These are phyloP conservation scores for Dichomitus squalens DNA, from an alignment of 1,284 basidiomycete genomes.

Conservation along the genomic window DNA sequence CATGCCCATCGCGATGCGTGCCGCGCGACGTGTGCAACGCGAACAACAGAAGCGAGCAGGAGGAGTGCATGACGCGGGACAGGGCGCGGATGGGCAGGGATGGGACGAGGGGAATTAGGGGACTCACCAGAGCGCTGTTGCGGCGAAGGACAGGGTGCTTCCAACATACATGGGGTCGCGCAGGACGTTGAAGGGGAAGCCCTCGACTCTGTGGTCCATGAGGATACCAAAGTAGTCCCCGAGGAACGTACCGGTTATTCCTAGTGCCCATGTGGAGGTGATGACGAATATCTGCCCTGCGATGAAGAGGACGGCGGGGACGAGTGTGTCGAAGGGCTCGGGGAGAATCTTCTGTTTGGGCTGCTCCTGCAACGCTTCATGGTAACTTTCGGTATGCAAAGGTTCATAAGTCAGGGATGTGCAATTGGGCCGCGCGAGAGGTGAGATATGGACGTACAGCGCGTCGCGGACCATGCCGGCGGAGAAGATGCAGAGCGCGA, in stretches of 20 bases:
- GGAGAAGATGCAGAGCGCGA: constrained; percentile 89
- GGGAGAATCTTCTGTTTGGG: constrained; percentile 62
- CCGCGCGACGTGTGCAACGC: not conserved
- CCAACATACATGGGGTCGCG: constrained; percentile 97
- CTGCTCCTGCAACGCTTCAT: constrained; percentile 72
- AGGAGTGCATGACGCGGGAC: not conserved
- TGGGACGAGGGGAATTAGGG: not conserved
- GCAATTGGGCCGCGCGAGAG: not conserved
- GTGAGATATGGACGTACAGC: constrained; percentile 57
- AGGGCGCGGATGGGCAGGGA: not conserved
- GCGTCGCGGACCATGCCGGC: constrained; percentile 86
- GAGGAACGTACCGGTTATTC: constrained; percentile 92
- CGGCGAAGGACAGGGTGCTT: constrained; percentile 85
- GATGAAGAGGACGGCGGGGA: constrained; percentile 70
- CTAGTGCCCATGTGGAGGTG: constrained; percentile 89
- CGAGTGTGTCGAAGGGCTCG: constrained; percentile 56
- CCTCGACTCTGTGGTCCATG: constrained; percentile 85
- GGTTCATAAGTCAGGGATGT: not conserved
- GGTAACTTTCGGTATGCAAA: constrained; percentile 52
- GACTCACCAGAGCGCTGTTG: constrained; percentile 79
- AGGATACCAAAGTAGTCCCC: constrained; percentile 99
- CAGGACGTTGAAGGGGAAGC: constrained; percentile 96
- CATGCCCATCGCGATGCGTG: not conserved
- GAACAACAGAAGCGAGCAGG: no score
- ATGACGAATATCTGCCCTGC: constrained; percentile 83